A percentile compares a stretch with the other conserved stretches of the same genome.
Evolutionary conservation across 768 basidiomycete species (phyloP).

Genomic region (Boletus rubroflammeus): DNA sequence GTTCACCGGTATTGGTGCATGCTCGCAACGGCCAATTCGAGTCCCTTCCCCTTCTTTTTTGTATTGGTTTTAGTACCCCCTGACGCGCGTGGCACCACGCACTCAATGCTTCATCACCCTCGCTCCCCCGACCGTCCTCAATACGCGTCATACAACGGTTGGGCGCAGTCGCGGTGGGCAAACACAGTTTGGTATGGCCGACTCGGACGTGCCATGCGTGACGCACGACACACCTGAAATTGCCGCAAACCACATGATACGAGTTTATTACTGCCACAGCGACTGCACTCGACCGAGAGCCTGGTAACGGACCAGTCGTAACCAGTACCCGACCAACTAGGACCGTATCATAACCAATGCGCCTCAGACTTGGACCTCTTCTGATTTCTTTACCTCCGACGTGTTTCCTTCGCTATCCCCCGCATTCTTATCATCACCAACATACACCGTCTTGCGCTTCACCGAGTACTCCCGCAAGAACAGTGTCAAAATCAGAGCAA

Average conservation of each 20-base stretch:
- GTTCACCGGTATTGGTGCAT: too few species aligned
- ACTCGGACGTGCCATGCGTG: too few species aligned
- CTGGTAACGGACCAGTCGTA: too few species aligned
- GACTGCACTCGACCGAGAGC: too few species aligned
- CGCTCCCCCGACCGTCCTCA: conserved; percentile 73
- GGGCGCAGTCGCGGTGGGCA: conserved; percentile 79
- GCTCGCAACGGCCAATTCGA: too few species aligned
- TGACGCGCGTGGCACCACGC: conserved; percentile 21
- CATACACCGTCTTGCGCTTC: conserved; percentile 46
- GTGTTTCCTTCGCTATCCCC: conserved; percentile 16
- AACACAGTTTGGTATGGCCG: too few species aligned
- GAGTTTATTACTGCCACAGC: too few species aligned
- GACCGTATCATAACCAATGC: too few species aligned
- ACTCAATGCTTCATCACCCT: too few species aligned
- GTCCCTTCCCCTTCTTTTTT: background rate
- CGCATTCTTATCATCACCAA: conserved; percentile 15
- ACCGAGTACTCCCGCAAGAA: conserved; percentile 61
- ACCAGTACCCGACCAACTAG: too few species aligned
- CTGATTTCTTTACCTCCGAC: background rate
- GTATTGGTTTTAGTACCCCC: background rate
- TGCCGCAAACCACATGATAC: background rate
- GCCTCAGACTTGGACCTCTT: too few species aligned
- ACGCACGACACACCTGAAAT: background rate
- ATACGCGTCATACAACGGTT: conserved; percentile 91
- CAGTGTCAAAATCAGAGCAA: conserved; percentile 47